Conservation (phyloP, 306 rosid species). For the Quercus agrifolia region DNA sequence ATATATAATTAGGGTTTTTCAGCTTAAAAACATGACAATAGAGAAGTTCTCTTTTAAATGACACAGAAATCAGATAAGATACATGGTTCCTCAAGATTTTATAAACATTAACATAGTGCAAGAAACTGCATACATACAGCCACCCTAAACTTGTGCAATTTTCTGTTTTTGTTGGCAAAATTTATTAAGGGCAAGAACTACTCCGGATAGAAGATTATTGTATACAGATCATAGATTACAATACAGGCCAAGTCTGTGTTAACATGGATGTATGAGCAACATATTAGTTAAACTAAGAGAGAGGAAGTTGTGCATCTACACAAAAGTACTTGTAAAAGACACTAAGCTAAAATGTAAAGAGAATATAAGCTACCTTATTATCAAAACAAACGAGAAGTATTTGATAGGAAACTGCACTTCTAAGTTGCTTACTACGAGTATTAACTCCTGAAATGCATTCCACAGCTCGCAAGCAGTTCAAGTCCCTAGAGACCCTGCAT, state of each 20-base stretch:
- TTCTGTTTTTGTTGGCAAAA: not conserved
- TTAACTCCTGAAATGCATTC: conserved; percentile 65
- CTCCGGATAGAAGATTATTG: not conserved
- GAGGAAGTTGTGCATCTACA: not conserved
- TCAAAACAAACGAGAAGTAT: conserved; percentile 55
- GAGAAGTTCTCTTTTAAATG: not conserved
- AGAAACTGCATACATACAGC: not conserved
- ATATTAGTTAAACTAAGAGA: not conserved
- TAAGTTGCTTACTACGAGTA: conserved; percentile 63
- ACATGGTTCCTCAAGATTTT: not conserved
- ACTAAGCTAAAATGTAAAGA: conserved; percentile 18
- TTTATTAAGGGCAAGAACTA: not conserved
- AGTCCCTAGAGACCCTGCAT: conserved; percentile 69
- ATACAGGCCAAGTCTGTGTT: not conserved
- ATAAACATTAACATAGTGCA: not conserved
- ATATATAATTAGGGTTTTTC: not conserved
- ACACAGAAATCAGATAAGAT: not conserved
- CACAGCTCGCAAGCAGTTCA: conserved; percentile 68
- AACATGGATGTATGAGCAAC: not conserved
- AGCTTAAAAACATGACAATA: not conserved
- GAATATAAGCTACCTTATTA: conserved; percentile 39
- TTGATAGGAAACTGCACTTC: conserved; percentile 67
- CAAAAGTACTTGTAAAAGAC: not conserved
- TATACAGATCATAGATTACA: not conserved
- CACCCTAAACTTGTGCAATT: not conserved